Evolutionary conservation across 2,329 filamentous ascomycete species (phyloP).

Genomic region (Penicillium sp.): DNA sequence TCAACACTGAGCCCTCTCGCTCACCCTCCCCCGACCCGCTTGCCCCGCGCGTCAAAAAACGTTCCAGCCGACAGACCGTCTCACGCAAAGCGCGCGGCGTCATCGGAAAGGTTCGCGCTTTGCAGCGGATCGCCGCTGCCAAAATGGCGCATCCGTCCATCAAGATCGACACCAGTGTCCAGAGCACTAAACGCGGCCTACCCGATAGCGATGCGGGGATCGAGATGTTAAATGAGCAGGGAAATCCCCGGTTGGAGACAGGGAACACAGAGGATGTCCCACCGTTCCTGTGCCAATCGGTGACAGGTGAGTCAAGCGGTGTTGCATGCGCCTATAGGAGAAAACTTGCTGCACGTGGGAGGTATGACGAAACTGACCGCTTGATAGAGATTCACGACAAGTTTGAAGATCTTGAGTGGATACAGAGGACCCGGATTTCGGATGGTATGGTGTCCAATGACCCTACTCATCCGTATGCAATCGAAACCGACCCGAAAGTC

Average conservation of each 20-base stretch:
- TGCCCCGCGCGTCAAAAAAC: constrained; percentile 33
- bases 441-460: constrained; percentile 48
- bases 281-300: constrained; percentile 40
- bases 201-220: constrained; percentile 36
- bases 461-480: constrained; percentile 57
- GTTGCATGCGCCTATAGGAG: constrained; percentile 18
- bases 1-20: constrained; percentile 32
- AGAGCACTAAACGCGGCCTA: constrained; percentile 39
- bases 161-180: constrained; percentile 41
- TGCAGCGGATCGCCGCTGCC: constrained; percentile 40
- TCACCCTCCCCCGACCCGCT: constrained; percentile 34
- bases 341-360: constrained; percentile 20
- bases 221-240: constrained; percentile 29
- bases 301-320: constrained; percentile 35
- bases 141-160: constrained; percentile 45
- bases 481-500: constrained; percentile 58
- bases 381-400: constrained; percentile 57
- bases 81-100: constrained; percentile 43
- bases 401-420: constrained; percentile 63
- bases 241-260: constrained; percentile 27
- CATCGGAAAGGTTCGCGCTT: constrained; percentile 42
- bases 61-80: constrained; percentile 35
- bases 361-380: constrained; percentile 11
- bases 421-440: constrained; percentile 56
- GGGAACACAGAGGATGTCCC: constrained; percentile 36